phyloP scores from a whole-genome alignment of 148 eudicot genomes.

The Pouteria glomerata region DNA sequence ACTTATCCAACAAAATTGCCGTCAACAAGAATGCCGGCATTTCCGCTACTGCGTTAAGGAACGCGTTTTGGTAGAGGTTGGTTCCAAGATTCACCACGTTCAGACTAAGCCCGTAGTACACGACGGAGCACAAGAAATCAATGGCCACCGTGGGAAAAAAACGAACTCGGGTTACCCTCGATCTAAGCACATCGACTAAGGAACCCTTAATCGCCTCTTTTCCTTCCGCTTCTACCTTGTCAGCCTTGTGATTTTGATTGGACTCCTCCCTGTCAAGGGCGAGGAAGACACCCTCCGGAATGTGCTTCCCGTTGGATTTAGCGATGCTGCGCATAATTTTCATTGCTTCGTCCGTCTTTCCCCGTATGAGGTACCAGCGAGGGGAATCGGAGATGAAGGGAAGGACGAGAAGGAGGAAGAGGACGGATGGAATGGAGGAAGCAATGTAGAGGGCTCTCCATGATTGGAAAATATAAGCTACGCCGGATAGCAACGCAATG shows the following conservation, averaged over 20 bases:
- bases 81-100: slow-evolving; percentile 84
- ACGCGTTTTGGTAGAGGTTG: slow-evolving; percentile 62
- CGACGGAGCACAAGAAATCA: slow-evolving; percentile 60
- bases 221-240: not conserved
- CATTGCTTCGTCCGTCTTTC: slow-evolving; percentile 42
- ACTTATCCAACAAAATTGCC: slow-evolving; percentile 50
- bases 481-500: slow-evolving; percentile 56
- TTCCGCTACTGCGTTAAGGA: slow-evolving; percentile 71
- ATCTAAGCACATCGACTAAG: slow-evolving; percentile 54
- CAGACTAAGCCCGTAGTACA: slow-evolving; percentile 81
- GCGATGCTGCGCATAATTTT: slow-evolving; percentile 57
- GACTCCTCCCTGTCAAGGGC: slow-evolving; percentile 58
- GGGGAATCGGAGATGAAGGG: slow-evolving; percentile 90
- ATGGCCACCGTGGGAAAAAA: slow-evolving; percentile 55
- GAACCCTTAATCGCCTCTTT: slow-evolving; percentile 46
- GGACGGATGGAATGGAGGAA: slow-evolving; percentile 64
- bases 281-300: slow-evolving; percentile 43
- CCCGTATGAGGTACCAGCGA: slow-evolving; percentile 75
- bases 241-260: not conserved
- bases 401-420: slow-evolving; percentile 42
- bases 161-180: slow-evolving; percentile 52
- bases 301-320: slow-evolving; percentile 27
- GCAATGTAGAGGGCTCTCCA: slow-evolving; percentile 73
- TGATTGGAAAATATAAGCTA: slow-evolving; percentile 56
- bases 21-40: slow-evolving; percentile 77